Evolutionary conservation across 2,329 filamentous ascomycete genomes (phyloP).

Genomic region (Exophiala viscosa): DNA sequence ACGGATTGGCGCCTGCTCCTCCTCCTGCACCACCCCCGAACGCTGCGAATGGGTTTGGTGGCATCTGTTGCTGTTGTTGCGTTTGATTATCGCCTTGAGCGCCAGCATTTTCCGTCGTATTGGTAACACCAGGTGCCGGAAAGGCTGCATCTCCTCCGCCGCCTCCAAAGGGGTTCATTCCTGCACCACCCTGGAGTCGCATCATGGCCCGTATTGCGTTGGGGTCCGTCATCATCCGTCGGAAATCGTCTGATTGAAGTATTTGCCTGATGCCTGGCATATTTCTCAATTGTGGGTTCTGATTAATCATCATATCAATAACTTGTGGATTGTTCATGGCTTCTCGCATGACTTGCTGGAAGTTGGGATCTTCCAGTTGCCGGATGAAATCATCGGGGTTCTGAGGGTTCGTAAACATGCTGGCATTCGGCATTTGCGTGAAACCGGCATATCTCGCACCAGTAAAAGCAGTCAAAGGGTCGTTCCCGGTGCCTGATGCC

Average conservation of each 20-base stretch:
- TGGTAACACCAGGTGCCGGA: conserved; percentile 85
- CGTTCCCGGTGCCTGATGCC: conserved; percentile 63
- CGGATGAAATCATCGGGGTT: conserved; percentile 75
- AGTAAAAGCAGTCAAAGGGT: conserved; percentile 84
- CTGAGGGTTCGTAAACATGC: conserved; percentile 89
- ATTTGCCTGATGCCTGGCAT: conserved; percentile 76
- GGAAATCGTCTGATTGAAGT: conserved; percentile 81
- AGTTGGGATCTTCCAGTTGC: conserved; percentile 84
- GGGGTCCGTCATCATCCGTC: conserved; percentile 90
- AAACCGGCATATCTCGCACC: conserved; percentile 92
- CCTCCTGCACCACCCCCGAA: conserved; percentile 24
- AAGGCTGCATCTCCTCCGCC: conserved; percentile 58
- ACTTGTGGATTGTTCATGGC: conserved; percentile 93
- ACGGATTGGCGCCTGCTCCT: conserved; percentile 57
- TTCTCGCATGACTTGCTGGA: conserved; percentile 85
- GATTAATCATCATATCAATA: conserved; percentile 89
- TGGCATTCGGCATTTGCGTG: conserved; percentile 78
- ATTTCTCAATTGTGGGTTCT: conserved; percentile 76
- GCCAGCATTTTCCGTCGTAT: conserved; percentile 59
- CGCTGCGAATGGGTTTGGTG: conserved; percentile 48
- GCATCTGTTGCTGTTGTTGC: conserved; percentile 27
- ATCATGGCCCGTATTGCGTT: conserved; percentile 76
- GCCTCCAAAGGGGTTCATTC: conserved; percentile 51
- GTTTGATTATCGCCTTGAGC: conserved; percentile 38
- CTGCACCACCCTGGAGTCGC: conserved; percentile 69